phyloP scores from a whole-genome alignment of 805 yeast species.

The Zygosaccharomyces pseudorouxii region DNA sequence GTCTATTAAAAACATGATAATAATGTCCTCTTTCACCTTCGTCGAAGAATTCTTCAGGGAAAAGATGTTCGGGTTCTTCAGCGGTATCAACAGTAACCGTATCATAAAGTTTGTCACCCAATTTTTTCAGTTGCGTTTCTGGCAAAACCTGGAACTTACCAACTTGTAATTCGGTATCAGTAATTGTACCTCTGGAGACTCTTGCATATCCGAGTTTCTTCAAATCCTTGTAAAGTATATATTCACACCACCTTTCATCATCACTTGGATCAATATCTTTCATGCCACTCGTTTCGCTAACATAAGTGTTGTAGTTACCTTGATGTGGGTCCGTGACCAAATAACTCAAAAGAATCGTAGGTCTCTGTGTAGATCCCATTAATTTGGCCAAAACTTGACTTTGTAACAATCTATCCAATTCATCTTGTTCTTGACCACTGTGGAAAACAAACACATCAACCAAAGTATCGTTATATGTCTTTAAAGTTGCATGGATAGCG shows the following conservation, averaged over 20 bases:
- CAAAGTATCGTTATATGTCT: constrained; percentile 70
- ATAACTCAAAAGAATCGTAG: constrained; percentile 83
- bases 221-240: constrained; percentile 80
- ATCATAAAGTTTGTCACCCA: constrained; percentile 44
- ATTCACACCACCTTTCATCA: constrained; percentile 99
- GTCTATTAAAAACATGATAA: constrained; percentile 93
- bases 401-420: constrained; percentile 86
- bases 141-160: constrained; percentile 72
- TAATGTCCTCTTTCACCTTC: constrained; percentile 92
- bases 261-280: constrained; percentile 89
- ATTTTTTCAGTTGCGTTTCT: constrained; percentile 34
- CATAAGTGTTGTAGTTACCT: constrained; percentile 91
- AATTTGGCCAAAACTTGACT: constrained; percentile 67
- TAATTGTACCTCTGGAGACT: constrained; percentile 85
- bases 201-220: constrained; percentile 91
- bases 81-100: constrained; percentile 52
- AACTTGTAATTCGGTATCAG: constrained; percentile 94
- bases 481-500: constrained; percentile 93
- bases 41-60: constrained; percentile 77
- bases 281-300: constrained; percentile 79
- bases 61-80: constrained; percentile 53
- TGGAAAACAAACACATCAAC: constrained; percentile 97
- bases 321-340: constrained; percentile 80
- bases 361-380: constrained; percentile 78
- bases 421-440: constrained; percentile 97